These are phyloP conservation scores for Luffa aegyptiaca DNA, from an alignment of 306 rosid species.

Conservation along the genomic window DNA sequence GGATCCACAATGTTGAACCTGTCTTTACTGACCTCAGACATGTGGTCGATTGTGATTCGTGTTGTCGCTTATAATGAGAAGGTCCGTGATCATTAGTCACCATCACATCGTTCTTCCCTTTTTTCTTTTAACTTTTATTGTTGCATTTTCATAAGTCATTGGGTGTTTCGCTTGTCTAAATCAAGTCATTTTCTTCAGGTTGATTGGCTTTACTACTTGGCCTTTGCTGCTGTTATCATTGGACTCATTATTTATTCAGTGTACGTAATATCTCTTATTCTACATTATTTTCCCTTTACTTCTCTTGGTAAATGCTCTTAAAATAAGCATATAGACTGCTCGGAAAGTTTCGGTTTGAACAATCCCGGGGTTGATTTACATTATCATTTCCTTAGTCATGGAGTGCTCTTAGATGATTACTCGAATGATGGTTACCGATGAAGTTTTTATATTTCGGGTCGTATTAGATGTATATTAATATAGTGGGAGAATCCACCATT, in stretches of 20 bases:
- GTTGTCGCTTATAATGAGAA: slow-evolving; percentile 76
- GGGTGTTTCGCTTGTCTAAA: not conserved
- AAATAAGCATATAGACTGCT: not conserved
- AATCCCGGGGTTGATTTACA: not conserved
- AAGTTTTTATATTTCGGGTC: not conserved
- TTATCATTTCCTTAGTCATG: not conserved
- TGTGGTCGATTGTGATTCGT: slow-evolving; percentile 95
- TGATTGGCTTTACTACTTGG: slow-evolving; percentile 92
- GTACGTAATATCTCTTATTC: slow-evolving; percentile 32
- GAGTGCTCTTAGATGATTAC: not conserved
- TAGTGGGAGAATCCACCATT: not conserved
- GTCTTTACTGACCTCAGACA: slow-evolving; percentile 90
- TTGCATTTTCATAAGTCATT: not conserved
- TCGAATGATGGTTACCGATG: not conserved
- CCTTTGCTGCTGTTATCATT: slow-evolving; percentile 57
- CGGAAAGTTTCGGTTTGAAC: not conserved
- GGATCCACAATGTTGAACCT: slow-evolving; percentile 95
- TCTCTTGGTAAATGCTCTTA: not conserved
- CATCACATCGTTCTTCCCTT: not conserved
- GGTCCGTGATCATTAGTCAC: slow-evolving; percentile 26
- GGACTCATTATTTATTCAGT: slow-evolving; percentile 82
- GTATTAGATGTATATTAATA: not conserved
- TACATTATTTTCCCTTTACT: not conserved
- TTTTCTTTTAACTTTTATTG: not conserved
- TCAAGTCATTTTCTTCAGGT: slow-evolving; percentile 38